phyloP scores from a whole-genome alignment of 805 yeast genomes.

The Sugiyamaella floridensis region DNA sequence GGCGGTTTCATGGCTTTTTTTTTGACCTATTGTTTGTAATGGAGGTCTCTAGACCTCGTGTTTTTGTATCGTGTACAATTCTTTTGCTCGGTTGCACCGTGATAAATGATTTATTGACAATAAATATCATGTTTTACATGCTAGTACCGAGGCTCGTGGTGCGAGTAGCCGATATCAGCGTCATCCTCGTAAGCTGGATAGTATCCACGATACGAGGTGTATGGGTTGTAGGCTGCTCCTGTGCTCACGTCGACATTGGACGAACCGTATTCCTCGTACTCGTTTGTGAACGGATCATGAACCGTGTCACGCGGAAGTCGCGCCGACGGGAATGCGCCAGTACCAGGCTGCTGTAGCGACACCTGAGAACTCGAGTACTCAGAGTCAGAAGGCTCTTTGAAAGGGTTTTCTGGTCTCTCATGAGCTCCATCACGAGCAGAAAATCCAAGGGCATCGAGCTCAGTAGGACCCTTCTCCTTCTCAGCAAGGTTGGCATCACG shows the following conservation, averaged over 20 bases:
- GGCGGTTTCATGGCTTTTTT: background rate
- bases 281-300: conserved; percentile 4
- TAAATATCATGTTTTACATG: conserved; percentile 3
- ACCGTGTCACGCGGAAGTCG: conserved; percentile 5
- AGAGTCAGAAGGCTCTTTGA: background rate
- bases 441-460: conserved; percentile 68
- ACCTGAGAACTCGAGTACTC: conserved; percentile 1
- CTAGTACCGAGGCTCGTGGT: conserved; percentile 6
- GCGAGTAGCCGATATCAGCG: conserved; percentile 1
- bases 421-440: conserved; percentile 31
- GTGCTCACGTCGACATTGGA: conserved; percentile 4
- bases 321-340: conserved; percentile 7
- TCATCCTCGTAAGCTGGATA: conserved; percentile 13
- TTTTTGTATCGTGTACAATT: too few species aligned
- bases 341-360: conserved; percentile 1
- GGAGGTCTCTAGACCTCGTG: background rate
- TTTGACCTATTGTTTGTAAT: background rate
- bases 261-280: conserved; percentile 4
- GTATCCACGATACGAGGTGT: conserved; percentile 17
- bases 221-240: conserved; percentile 3
- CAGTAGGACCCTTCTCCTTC: conserved; percentile 34
- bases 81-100: background rate
- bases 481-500: conserved; percentile 21
- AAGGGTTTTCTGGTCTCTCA: conserved; percentile 5
- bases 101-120: background rate